Percentiles rank a stretch among this genome's conserved stretches.
Conservation (phyloP, 768 basidiomycete species). For the Tephrocybe sp. region DNA sequence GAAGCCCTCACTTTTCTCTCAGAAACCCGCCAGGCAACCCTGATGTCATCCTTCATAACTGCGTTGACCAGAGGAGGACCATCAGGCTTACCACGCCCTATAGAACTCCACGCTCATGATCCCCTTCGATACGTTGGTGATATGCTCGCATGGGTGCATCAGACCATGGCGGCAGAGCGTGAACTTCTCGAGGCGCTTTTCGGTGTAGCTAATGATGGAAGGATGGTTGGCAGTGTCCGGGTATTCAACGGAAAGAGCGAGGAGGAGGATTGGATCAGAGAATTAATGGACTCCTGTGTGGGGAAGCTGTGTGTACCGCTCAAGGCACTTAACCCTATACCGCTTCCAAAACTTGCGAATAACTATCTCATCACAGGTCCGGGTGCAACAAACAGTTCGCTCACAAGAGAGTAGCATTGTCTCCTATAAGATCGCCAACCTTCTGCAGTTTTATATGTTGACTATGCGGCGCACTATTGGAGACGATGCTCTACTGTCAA, state of each 20-base stretch:
- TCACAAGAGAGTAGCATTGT: slow-evolving; percentile 93
- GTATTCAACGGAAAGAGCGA: slow-evolving; percentile 48
- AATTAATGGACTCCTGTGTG: slow-evolving; percentile 78
- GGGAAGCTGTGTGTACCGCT: slow-evolving; percentile 86
- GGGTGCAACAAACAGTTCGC: slow-evolving; percentile 90
- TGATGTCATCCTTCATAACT: slow-evolving; percentile 79
- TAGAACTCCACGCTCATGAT: slow-evolving; percentile 97
- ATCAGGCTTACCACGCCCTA: slow-evolving; percentile 83
- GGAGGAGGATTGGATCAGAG: slow-evolving; percentile 76
- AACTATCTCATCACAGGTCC: slow-evolving; percentile 44
- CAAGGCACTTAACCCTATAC: slow-evolving; percentile 50
- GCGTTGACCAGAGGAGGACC: slow-evolving; percentile 88
- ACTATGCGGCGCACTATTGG: slow-evolving; percentile 95
- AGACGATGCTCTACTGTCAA: slow-evolving; percentile 71
- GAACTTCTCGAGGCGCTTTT: slow-evolving; percentile 92
- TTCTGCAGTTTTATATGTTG: slow-evolving; percentile 91
- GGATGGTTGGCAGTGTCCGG: slow-evolving; percentile 78
- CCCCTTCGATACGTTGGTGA: slow-evolving; percentile 95
- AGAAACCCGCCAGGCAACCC: slow-evolving; percentile 75
- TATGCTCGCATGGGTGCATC: slow-evolving; percentile 99
- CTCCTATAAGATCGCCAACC: slow-evolving; percentile 88
- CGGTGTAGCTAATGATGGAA: slow-evolving; percentile 55
- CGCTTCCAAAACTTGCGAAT: background rate
- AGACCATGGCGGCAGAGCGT: slow-evolving; percentile 89
- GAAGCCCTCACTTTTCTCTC: slow-evolving; percentile 78